phyloP scores from a whole-genome alignment of 208 protist species.

The Trypanosomatidae sp. region DNA sequence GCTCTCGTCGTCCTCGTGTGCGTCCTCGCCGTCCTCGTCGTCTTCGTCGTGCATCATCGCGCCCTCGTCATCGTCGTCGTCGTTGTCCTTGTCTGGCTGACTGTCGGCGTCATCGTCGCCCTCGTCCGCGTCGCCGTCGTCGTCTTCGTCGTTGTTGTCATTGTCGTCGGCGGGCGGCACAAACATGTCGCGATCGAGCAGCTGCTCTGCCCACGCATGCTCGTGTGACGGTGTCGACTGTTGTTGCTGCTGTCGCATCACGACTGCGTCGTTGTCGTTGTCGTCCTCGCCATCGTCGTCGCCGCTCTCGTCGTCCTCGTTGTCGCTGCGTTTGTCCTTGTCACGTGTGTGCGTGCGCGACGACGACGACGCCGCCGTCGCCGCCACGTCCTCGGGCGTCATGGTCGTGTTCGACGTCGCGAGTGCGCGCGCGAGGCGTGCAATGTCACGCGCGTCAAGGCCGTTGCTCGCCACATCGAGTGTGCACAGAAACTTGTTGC shows the following conservation, averaged over 20 bases:
- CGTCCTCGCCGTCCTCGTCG: slow-evolving; percentile 10
- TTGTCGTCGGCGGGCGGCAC: too few relatives aligned
- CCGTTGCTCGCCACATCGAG: slow-evolving; percentile 51
- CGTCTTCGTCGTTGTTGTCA: not conserved
- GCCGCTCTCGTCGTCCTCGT: too few relatives aligned
- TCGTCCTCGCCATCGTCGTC: too few relatives aligned
- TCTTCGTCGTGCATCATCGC: too few relatives aligned
- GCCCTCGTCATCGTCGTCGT: slow-evolving; percentile 14
- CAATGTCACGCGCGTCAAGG: slow-evolving; percentile 10
- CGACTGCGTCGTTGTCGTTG: too few relatives aligned
- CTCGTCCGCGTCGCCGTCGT: slow-evolving; percentile 1
- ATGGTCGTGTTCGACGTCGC: slow-evolving; percentile 38
- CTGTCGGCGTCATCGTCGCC: slow-evolving; percentile 7
- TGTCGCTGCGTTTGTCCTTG: too few relatives aligned
- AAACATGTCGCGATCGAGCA: too few relatives aligned
- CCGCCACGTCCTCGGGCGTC: slow-evolving; percentile 23
- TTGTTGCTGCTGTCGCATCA: too few relatives aligned
- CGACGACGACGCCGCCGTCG: too few relatives aligned
- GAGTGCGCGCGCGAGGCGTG: slow-evolving; percentile 24
- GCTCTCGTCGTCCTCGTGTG: slow-evolving; percentile 5
- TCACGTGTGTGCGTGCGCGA: too few relatives aligned
- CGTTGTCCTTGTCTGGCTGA: slow-evolving; percentile 14
- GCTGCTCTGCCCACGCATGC: too few relatives aligned
- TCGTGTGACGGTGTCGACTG: too few relatives aligned
- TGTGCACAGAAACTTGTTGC: slow-evolving; percentile 62